phyloP scores from a whole-genome alignment of 164 flowering plant genomes.

The Aristolochia contorta region DNA sequence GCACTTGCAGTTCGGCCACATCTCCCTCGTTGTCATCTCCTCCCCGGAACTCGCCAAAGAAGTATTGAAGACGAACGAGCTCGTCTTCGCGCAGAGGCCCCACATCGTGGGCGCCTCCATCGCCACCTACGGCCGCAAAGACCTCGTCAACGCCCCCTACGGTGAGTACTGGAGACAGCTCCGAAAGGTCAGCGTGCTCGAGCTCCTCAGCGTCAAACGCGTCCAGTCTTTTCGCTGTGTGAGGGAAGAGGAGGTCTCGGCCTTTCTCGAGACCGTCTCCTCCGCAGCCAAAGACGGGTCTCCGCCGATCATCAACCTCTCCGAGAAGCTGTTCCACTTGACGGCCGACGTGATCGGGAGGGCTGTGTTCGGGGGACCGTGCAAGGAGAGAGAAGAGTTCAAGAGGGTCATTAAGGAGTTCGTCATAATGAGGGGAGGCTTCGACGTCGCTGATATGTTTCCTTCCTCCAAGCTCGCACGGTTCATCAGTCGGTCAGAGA shows the following conservation, averaged over 20 bases:
- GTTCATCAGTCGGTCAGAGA: neutral
- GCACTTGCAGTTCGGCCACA: too few species aligned
- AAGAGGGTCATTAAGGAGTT: constrained; percentile 1
- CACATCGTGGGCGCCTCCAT: too few species aligned
- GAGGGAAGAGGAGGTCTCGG: constrained; percentile 16
- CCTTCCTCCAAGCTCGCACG: constrained; percentile 17
- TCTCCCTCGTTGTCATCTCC: too few species aligned
- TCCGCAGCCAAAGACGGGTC: constrained; percentile 6
- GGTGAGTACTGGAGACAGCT: constrained; percentile 27
- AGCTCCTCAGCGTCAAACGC: constrained; percentile 20
- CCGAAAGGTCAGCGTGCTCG: constrained; percentile 20
- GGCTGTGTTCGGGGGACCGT: constrained; percentile 21
- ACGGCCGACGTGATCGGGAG: constrained; percentile 9
- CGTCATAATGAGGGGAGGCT: constrained; percentile 8
- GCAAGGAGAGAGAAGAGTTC: constrained; percentile 11
- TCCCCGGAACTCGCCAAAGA: too few species aligned
- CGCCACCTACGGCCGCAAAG: neutral
- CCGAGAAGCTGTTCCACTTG: constrained; percentile 8
- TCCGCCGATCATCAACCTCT: constrained; percentile 17
- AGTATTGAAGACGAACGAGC: too few species aligned
- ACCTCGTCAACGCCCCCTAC: constrained; percentile 19
- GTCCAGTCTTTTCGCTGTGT: constrained; percentile 20
- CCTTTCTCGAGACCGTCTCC: constrained; percentile 11
- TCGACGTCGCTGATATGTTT: constrained; percentile 17
- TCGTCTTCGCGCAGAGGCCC: too few species aligned